Evolutionary conservation across 2,329 filamentous ascomycete species (phyloP).

Genomic region (Trichoderma cornu-damae): DNA sequence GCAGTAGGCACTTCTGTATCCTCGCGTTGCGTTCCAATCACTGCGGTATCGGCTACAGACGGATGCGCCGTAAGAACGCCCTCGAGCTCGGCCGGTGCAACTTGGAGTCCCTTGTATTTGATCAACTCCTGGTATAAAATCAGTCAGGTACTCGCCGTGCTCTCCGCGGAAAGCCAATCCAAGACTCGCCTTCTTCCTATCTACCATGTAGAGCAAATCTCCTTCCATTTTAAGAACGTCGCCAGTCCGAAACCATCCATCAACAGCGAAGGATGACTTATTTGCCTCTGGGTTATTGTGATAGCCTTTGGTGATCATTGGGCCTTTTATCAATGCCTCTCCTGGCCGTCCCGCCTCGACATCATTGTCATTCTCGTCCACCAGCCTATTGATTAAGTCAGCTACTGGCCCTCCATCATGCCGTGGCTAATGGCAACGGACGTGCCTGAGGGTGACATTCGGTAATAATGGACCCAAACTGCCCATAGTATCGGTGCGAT

Average conservation of each 20-base stretch:
- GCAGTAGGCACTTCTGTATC: constrained; percentile 46
- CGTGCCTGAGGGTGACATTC: constrained; percentile 28
- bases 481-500: constrained; percentile 40
- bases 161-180: not conserved
- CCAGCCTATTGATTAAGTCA: constrained; percentile 27
- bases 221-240: constrained; percentile 69
- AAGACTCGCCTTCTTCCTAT: constrained; percentile 59
- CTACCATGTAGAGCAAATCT: constrained; percentile 71
- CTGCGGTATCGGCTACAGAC: constrained; percentile 52
- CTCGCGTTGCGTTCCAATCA: constrained; percentile 51
- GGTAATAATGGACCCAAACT: constrained; percentile 37
- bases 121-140: constrained; percentile 48
- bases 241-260: constrained; percentile 70
- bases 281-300: constrained; percentile 64
- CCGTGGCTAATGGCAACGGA: not conserved
- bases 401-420: not conserved
- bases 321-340: constrained; percentile 64
- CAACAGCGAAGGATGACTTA: constrained; percentile 47
- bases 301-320: constrained; percentile 68
- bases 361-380: constrained; percentile 38
- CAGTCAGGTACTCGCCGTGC: not conserved
- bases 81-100: constrained; percentile 61
- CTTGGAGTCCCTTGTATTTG: constrained; percentile 57
- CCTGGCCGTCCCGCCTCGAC: constrained; percentile 42
- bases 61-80: constrained; percentile 39